Conservation (phyloP, 225 moss, liverwort and hornwort species). For the Anthoceros angustus region DNA sequence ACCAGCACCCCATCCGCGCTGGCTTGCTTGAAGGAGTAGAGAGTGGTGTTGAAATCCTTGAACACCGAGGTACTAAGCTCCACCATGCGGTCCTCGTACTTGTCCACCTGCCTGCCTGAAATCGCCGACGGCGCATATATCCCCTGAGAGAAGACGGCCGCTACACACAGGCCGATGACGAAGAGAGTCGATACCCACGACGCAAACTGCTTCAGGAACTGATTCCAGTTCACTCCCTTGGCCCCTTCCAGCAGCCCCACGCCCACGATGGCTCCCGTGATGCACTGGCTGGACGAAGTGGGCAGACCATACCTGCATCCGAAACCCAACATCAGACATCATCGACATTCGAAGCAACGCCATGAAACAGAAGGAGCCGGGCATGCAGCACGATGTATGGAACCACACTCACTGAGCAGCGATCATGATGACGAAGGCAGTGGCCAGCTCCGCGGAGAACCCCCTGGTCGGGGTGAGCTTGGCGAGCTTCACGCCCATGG, state of each 20-base stretch:
- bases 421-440: conserved; percentile 59
- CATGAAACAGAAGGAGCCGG: too few species aligned
- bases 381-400: too few species aligned
- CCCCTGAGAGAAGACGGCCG: conserved; percentile 32
- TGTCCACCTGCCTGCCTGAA: conserved; percentile 8
- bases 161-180: conserved; percentile 25
- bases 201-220: conserved; percentile 25
- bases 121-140: conserved; percentile 31
- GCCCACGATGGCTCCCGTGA: conserved; percentile 40
- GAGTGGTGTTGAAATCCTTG: conserved; percentile 25
- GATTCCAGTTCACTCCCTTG: conserved; percentile 39
- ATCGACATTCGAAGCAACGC: too few species aligned
- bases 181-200: conserved; percentile 30
- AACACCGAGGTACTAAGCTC: conserved; percentile 17
- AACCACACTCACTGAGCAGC: conserved; percentile 28
- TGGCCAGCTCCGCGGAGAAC: conserved; percentile 56
- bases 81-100: conserved; percentile 16
- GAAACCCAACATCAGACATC: too few species aligned
- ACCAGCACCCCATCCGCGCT: conserved; percentile 13
- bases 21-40: conserved; percentile 18
- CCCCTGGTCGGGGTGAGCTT: conserved; percentile 57
- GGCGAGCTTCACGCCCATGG: conserved; percentile 55
- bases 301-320: conserved; percentile 31
- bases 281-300: conserved; percentile 44
- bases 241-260: conserved; percentile 44